Conservation (phyloP, 495 filamentous ascomycete species). For the Thermochaetoides thermophila region DNA sequence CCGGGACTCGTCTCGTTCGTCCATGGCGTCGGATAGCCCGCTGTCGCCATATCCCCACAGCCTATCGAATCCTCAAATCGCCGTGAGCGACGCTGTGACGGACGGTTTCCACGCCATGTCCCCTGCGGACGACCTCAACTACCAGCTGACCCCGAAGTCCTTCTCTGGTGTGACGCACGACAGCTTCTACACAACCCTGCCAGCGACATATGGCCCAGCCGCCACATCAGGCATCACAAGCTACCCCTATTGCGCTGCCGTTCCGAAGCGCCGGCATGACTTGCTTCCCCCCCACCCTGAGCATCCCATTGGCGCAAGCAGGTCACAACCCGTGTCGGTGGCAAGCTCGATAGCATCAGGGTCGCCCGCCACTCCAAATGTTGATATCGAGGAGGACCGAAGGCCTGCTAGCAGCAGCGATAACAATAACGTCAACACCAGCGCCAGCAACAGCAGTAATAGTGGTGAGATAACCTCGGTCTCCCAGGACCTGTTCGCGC, state of each 20-base stretch:
- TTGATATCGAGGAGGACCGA: constrained; percentile 31
- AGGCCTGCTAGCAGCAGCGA: too few species aligned
- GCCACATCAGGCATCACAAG: constrained; percentile 10
- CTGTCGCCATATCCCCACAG: constrained; percentile 38
- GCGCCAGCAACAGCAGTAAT: constrained; percentile 5
- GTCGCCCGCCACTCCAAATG: constrained; percentile 40
- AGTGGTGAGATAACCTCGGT: constrained; percentile 26
- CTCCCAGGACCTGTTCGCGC: too few species aligned
- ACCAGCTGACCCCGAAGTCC: constrained; percentile 24
- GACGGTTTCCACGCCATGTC: constrained; percentile 25
- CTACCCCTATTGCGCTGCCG: constrained; percentile 16
- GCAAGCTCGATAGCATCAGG: constrained; percentile 37
- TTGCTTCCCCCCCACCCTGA: constrained; percentile 23
- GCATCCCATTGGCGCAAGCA: constrained; percentile 18
- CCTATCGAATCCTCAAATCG: constrained; percentile 38
- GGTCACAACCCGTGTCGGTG: constrained; percentile 32
- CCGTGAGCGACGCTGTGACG: constrained; percentile 26
- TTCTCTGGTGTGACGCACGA: constrained; percentile 15
- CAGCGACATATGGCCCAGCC: constrained; percentile 11
- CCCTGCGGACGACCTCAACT: constrained; percentile 25
- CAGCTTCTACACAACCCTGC: constrained; percentile 21
- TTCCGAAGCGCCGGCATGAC: constrained; percentile 20
- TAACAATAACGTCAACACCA: too few species aligned
- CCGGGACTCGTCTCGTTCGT: constrained; percentile 40
- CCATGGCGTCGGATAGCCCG: constrained; percentile 39